phyloP scores from a whole-genome alignment of 179 eudicot genomes.

The Beta corolliflora region DNA sequence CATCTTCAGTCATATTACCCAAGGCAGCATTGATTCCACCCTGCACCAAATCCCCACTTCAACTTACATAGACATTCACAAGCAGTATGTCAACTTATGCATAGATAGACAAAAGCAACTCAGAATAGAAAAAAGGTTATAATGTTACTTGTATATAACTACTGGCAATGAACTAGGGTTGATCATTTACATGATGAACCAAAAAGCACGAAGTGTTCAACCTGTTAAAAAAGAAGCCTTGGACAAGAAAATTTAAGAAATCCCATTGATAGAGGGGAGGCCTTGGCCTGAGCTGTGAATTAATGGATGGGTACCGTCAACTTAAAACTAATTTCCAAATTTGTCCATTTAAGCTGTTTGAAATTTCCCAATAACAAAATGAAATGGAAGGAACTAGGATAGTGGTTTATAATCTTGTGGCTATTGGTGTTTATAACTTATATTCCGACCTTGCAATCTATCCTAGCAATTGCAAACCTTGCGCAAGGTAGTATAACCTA shows the following conservation, averaged over 20 bases:
- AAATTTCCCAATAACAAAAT: too few species aligned
- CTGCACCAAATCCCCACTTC: constrained; percentile 39
- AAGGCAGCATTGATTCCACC: constrained; percentile 99
- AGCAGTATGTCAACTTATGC: background rate
- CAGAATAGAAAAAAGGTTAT: background rate
- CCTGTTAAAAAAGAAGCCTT: too few species aligned
- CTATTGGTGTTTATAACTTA: background rate
- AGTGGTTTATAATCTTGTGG: background rate
- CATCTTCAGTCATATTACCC: constrained; percentile 98
- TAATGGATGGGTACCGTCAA: too few species aligned
- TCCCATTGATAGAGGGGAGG: too few species aligned
- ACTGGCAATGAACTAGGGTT: background rate
- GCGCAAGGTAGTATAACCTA: background rate
- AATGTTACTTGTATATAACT: background rate
- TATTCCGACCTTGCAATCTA: background rate
- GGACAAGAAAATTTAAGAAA: too few species aligned
- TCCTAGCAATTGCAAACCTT: background rate
- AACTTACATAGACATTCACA: constrained; percentile 11
- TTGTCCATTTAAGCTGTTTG: too few species aligned
- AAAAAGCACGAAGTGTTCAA: background rate
- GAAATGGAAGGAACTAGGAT: too few species aligned
- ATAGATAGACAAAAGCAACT: background rate
- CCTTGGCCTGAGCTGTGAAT: too few species aligned
- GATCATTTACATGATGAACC: background rate
- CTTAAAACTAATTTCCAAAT: too few species aligned